These are phyloP conservation scores for Dothistroma pini DNA, from an alignment of 2,329 filamentous ascomycete species.

Conservation along the genomic window DNA sequence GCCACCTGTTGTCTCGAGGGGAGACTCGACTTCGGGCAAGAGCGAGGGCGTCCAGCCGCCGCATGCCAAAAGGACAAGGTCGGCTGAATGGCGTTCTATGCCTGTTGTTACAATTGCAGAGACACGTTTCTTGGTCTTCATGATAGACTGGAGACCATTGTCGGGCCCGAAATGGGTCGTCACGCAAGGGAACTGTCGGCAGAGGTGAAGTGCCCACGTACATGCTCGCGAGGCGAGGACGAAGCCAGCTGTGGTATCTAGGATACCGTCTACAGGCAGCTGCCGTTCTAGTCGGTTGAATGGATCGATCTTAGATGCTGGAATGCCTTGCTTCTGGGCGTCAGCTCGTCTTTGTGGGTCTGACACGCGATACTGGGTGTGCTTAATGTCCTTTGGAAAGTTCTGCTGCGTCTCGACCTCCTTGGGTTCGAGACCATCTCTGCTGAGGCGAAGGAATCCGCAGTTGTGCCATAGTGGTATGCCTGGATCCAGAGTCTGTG, in stretches of 20 bases:
- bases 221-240: conserved; percentile 19
- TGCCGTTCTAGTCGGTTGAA: conserved; percentile 12
- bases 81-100: conserved; percentile 42
- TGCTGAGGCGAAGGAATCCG: conserved; percentile 25
- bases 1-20: conserved; percentile 50
- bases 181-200: conserved; percentile 10
- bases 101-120: conserved; percentile 33
- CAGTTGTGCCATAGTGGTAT: conserved; percentile 26
- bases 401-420: conserved; percentile 26
- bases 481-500: conserved; percentile 9
- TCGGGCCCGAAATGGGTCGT: conserved; percentile 16
- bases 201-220: conserved; percentile 19
- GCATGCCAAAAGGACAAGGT: conserved; percentile 26
- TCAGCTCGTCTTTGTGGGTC: conserved; percentile 15
- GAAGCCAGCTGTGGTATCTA: conserved; percentile 22
- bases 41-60: conserved; percentile 38
- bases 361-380: conserved; percentile 29
- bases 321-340: conserved; percentile 12
- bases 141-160: conserved; percentile 12
- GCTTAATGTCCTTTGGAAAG: conserved; percentile 25
- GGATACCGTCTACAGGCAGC: conserved; percentile 16
- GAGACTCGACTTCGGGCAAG: conserved; percentile 36
- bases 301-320: conserved; percentile 19
- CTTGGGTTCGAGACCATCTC: conserved; percentile 19
- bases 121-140: conserved; percentile 12